Evolutionary conservation across 164 flowering plant species (phyloP).

Genomic region (Berberis vulgaris): DNA sequence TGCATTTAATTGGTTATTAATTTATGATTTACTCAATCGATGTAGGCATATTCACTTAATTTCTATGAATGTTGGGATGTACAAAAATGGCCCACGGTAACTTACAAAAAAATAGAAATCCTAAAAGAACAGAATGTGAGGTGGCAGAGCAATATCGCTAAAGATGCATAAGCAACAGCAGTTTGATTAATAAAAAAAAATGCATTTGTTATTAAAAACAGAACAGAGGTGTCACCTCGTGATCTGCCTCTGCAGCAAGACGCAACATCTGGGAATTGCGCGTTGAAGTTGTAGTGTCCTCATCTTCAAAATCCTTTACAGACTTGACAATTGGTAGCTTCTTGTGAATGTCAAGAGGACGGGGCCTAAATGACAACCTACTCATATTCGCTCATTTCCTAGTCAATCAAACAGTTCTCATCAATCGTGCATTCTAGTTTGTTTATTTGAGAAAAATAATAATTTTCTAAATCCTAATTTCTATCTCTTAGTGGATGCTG

Average conservation of each 20-base stretch:
- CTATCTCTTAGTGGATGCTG: too few relatives aligned
- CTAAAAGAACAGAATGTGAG: background rate
- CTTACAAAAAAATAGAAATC: background rate
- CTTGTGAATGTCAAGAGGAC: conserved; percentile 95
- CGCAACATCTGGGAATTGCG: conserved; percentile 72
- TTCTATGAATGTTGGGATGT: too few relatives aligned
- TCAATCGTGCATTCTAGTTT: too few relatives aligned
- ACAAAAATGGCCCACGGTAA: too few relatives aligned
- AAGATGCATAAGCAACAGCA: background rate
- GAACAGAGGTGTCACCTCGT: conserved; percentile 48
- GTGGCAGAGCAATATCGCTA: background rate
- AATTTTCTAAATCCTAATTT: too few relatives aligned
- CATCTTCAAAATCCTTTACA: conserved; percentile 88
- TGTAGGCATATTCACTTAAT: too few relatives aligned
- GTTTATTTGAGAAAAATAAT: too few relatives aligned
- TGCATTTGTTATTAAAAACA: too few relatives aligned
- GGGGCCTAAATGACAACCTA: conserved; percentile 82
- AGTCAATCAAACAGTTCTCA: too few relatives aligned
- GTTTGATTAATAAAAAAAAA: too few relatives aligned
- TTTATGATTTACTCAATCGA: too few relatives aligned
- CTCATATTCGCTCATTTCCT: background rate
- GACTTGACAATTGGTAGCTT: conserved; percentile 90
- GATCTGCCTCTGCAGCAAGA: conserved; percentile 48
- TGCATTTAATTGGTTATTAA: too few relatives aligned
- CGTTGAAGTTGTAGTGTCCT: conserved; percentile 61